Conservation (phyloP, 495 filamentous ascomycete genomes). For the Pyronema domesticum region DNA sequence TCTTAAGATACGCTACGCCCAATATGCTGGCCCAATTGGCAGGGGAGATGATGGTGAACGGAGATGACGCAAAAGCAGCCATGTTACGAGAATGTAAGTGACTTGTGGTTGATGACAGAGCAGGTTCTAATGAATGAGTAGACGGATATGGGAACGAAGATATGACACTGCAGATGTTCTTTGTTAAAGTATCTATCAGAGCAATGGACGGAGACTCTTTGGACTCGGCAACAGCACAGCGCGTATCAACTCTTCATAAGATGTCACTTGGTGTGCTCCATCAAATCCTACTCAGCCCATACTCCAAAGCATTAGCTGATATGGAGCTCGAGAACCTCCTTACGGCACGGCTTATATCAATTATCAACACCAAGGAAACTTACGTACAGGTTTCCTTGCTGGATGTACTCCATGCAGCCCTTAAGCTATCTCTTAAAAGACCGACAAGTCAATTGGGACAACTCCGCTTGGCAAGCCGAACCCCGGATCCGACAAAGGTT, state of each 20-base stretch:
- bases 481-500: constrained; percentile 21
- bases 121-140: constrained; percentile 18
- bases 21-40: constrained; percentile 44
- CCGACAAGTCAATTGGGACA: constrained; percentile 29
- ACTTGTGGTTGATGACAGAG: constrained; percentile 3
- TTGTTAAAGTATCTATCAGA: constrained; percentile 39
- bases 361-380: constrained; percentile 40
- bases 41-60: constrained; percentile 19
- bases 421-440: constrained; percentile 45
- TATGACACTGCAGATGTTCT: constrained; percentile 41
- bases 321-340: constrained; percentile 55
- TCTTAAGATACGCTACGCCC: constrained; percentile 45
- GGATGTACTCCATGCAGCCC: constrained; percentile 50
- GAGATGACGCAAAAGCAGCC: constrained; percentile 11
- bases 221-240: constrained; percentile 26
- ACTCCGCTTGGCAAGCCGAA: constrained; percentile 14
- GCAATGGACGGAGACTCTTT: constrained; percentile 35
- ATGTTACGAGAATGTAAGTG: constrained; percentile 8
- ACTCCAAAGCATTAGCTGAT: constrained; percentile 43
- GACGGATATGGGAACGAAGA: constrained; percentile 32
- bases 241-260: constrained; percentile 45
- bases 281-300: constrained; percentile 56
- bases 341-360: constrained; percentile 48
- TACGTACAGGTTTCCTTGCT: constrained; percentile 58
- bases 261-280: constrained; percentile 53